Evolutionary conservation across 805 yeast species (phyloP).

Genomic region (Lipomyces japonicus): DNA sequence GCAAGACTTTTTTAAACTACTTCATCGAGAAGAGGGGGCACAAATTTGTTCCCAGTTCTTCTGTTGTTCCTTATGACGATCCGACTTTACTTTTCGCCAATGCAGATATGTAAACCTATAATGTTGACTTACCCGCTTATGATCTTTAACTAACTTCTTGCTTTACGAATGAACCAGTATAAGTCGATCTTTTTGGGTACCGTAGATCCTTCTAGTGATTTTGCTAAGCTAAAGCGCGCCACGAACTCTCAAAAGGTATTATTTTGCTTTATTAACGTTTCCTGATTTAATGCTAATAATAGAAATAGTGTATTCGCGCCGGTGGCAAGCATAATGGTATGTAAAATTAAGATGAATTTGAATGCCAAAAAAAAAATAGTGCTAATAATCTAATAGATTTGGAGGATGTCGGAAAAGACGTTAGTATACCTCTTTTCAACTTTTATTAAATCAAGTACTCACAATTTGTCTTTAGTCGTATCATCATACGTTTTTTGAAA

Average conservation of each 20-base stretch:
- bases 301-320: slow-evolving; percentile 80
- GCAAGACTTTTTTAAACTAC: slow-evolving; percentile 79
- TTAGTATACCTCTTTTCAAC: slow-evolving; percentile 34
- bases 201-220: slow-evolving; percentile 89
- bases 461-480: slow-evolving; percentile 41
- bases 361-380: not conserved
- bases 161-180: slow-evolving; percentile 80
- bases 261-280: not conserved
- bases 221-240: slow-evolving; percentile 80
- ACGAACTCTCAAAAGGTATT: slow-evolving; percentile 78
- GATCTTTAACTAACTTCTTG: slow-evolving; percentile 3
- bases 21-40: slow-evolving; percentile 64
- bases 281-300: not conserved
- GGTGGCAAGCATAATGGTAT: slow-evolving; percentile 84
- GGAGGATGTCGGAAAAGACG: slow-evolving; percentile 97
- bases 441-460: not conserved
- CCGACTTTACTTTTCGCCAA: slow-evolving; percentile 95
- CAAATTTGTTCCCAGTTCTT: slow-evolving; percentile 83
- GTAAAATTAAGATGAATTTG: not conserved
- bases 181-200: slow-evolving; percentile 97
- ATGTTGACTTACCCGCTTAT: slow-evolving; percentile 2
- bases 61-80: slow-evolving; percentile 96
- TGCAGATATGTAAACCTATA: slow-evolving; percentile 57
- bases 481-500: slow-evolving; percentile 97
- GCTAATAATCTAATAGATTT: slow-evolving; percentile 48